Evolutionary conservation across 2,329 filamentous ascomycete genomes (phyloP).

Genomic region (Monilinia aucupariae): DNA sequence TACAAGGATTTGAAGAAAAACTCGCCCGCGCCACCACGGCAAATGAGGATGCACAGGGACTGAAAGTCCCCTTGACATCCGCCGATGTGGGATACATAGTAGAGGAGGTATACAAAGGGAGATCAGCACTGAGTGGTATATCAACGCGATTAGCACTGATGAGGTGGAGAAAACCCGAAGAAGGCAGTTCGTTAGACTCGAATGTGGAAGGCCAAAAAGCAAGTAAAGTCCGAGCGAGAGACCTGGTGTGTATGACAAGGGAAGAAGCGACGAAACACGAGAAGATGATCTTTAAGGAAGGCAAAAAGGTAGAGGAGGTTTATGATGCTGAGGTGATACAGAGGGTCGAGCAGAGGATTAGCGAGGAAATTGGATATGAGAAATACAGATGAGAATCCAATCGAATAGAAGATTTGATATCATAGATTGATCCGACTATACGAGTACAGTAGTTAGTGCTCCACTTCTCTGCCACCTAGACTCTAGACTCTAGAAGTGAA

Average conservation of each 20-base stretch:
- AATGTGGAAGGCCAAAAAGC: constrained; percentile 70
- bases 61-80: constrained; percentile 72
- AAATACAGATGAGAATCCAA: constrained; percentile 41
- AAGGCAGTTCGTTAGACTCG: constrained; percentile 53
- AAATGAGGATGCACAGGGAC: constrained; percentile 50
- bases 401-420: background rate
- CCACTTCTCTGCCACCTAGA: background rate
- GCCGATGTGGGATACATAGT: constrained; percentile 82
- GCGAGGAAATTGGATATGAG: constrained; percentile 61
- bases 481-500: background rate
- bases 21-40: constrained; percentile 47
- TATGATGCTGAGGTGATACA: constrained; percentile 66
- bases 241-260: constrained; percentile 88
- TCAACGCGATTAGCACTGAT: constrained; percentile 73
- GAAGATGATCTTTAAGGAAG: constrained; percentile 67
- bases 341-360: constrained; percentile 59
- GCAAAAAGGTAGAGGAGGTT: constrained; percentile 61
- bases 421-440: background rate
- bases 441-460: background rate
- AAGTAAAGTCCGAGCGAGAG: constrained; percentile 60
- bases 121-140: constrained; percentile 77
- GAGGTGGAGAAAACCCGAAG: constrained; percentile 66
- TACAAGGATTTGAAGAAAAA: constrained; percentile 77
- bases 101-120: constrained; percentile 82
- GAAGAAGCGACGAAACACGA: constrained; percentile 81